These are phyloP conservation scores for Boletus rubroflammeus DNA, from an alignment of 768 basidiomycete species.

Conservation along the genomic window DNA sequence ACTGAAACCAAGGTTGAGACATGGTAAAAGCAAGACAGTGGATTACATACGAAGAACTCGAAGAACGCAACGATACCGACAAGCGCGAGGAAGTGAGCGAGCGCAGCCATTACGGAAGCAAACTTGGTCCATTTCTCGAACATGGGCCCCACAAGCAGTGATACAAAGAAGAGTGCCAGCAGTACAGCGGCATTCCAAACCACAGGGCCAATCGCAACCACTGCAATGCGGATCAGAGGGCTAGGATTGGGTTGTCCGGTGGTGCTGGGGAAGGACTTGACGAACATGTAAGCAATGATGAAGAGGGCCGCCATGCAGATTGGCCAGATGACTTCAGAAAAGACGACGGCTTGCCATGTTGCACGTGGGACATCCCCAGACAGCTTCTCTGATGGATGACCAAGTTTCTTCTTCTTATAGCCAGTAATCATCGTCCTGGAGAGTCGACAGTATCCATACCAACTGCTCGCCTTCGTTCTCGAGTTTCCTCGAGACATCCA, in stretches of 20 bases:
- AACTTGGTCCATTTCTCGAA: constrained; percentile 83
- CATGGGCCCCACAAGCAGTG: constrained; percentile 91
- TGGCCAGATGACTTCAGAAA: constrained; percentile 82
- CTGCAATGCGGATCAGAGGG: constrained; percentile 81
- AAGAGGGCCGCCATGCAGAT: constrained; percentile 74
- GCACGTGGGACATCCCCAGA: constrained; percentile 94
- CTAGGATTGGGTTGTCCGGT: constrained; percentile 68
- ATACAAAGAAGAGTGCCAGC: constrained; percentile 80
- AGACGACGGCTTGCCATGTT: constrained; percentile 76
- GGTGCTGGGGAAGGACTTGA: constrained; percentile 79
- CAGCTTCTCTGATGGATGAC: constrained; percentile 95
- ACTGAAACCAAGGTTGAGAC: constrained; percentile 42
- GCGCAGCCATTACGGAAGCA: constrained; percentile 86
- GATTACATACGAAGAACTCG: constrained; percentile 82
- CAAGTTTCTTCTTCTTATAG: constrained; percentile 98
- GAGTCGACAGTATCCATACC: constrained; percentile 99
- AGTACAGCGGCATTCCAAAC: constrained; percentile 93
- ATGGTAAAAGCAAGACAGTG: constrained; percentile 31
- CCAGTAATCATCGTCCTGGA: constrained; percentile 97
- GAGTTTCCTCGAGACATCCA: constrained; percentile 99
- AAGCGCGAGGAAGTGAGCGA: constrained; percentile 81
- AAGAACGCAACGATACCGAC: constrained; percentile 87
- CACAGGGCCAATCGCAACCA: constrained; percentile 89
- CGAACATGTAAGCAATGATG: constrained; percentile 85
- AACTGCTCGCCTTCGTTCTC: constrained; percentile 92